phyloP scores from a whole-genome alignment of 177 flowering plant species.

The Vitis hybrid region DNA sequence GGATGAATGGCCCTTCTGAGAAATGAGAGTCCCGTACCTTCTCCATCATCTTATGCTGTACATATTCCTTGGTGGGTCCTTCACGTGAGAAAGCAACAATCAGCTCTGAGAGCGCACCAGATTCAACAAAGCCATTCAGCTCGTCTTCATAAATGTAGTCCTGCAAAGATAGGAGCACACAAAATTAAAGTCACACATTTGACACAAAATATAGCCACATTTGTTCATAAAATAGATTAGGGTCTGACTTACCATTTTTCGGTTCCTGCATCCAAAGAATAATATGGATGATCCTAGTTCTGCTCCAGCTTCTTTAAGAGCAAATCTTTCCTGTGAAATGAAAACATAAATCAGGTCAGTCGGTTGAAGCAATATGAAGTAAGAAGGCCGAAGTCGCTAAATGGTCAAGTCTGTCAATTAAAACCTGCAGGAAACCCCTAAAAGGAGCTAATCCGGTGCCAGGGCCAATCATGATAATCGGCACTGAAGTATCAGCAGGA shows the following conservation, averaged over 20 bases:
- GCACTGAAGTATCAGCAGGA: constrained; percentile 70
- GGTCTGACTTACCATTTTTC: constrained; percentile 54
- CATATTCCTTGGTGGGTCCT: constrained; percentile 88
- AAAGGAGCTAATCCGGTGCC: constrained; percentile 99
- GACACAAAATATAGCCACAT: background rate
- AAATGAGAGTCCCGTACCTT: constrained; percentile 46
- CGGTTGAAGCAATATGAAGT: background rate
- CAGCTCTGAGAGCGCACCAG: constrained; percentile 77
- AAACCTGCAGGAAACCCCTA: constrained; percentile 96
- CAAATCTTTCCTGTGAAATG: constrained; percentile 75
- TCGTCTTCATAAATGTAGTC: constrained; percentile 95
- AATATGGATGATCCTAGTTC: constrained; percentile 73
- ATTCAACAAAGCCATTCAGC: constrained; percentile 60
- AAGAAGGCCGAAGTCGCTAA: background rate
- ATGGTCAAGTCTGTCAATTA: background rate
- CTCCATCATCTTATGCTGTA: constrained; percentile 92
- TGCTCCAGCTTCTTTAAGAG: constrained; percentile 77
- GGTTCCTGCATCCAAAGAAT: constrained; percentile 95
- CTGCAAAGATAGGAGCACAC: constrained; percentile 34
- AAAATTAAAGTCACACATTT: background rate
- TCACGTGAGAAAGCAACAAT: constrained; percentile 92
- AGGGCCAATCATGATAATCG: constrained; percentile 96
- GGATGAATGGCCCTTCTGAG: background rate
- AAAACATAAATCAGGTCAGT: background rate
- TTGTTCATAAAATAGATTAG: background rate